These are phyloP conservation scores for Pythium dissimile DNA, from an alignment of 352 stramenopile species.

Conservation along the genomic window DNA sequence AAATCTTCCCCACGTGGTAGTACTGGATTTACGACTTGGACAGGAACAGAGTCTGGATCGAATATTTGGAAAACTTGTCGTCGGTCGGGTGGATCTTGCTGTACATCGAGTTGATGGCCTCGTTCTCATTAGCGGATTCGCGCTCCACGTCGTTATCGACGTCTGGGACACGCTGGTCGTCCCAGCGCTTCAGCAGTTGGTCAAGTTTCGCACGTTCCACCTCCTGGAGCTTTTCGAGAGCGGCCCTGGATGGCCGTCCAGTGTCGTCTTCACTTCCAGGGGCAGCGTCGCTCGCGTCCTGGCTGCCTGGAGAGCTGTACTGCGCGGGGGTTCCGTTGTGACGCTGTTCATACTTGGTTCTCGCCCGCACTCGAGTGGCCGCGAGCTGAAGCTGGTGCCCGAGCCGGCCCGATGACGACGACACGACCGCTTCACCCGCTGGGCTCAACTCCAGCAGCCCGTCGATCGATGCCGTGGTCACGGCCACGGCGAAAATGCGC, in stretches of 20 bases:
- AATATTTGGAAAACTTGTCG: slow-evolving; percentile 26
- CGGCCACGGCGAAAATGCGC: slow-evolving; percentile 16
- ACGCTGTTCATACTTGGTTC: slow-evolving; percentile 20
- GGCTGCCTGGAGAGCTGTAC: background rate
- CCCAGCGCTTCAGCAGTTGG: slow-evolving; percentile 14
- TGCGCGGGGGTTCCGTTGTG: background rate
- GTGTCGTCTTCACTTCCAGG: background rate
- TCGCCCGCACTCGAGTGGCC: slow-evolving; percentile 10
- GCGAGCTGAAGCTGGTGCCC: slow-evolving; percentile 5
- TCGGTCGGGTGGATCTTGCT: slow-evolving; percentile 19
- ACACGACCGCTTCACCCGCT: background rate
- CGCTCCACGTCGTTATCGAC: background rate
- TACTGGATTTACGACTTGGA: slow-evolving; percentile 30
- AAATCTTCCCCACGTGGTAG: slow-evolving; percentile 93
- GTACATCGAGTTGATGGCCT: slow-evolving; percentile 26
- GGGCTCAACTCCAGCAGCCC: slow-evolving; percentile 2
- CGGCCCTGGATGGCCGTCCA: background rate
- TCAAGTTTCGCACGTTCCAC: slow-evolving; percentile 7
- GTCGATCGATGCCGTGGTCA: slow-evolving; percentile 19
- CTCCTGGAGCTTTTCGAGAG: background rate
- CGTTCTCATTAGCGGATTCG: slow-evolving; percentile 14
- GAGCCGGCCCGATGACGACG: background rate
- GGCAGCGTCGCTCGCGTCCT: background rate
- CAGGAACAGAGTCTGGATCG: slow-evolving; percentile 19
- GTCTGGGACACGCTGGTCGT: slow-evolving; percentile 10